phyloP scores from a whole-genome alignment of 2,329 filamentous ascomycete genomes.

The Cryphonectria parasitica region DNA sequence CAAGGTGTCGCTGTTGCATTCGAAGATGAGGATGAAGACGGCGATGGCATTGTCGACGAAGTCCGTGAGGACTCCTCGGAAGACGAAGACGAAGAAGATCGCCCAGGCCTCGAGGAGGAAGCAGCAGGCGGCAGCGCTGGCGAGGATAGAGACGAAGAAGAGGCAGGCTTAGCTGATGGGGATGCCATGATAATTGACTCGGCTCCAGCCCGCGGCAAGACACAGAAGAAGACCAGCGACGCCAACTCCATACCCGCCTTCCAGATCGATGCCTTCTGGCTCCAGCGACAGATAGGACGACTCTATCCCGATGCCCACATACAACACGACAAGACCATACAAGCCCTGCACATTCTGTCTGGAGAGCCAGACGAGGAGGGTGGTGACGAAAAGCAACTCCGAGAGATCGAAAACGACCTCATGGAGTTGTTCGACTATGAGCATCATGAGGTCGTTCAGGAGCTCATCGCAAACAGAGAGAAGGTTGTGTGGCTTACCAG shows the following conservation, averaged over 20 bases:
- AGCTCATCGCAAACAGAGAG: constrained; percentile 87
- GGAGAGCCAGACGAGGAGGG: constrained; percentile 71
- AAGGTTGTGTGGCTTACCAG: constrained; percentile 95
- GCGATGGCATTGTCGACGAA: constrained; percentile 77
- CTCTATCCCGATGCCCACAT: constrained; percentile 90
- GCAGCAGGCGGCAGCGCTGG: constrained; percentile 55
- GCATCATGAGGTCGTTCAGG: constrained; percentile 88
- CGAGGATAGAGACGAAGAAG: constrained; percentile 53
- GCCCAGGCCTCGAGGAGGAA: constrained; percentile 55
- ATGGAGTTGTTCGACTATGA: constrained; percentile 99
- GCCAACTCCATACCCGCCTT: constrained; percentile 74
- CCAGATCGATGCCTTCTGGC: constrained; percentile 96
- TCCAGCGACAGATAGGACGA: constrained; percentile 87
- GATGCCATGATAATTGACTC: constrained; percentile 87
- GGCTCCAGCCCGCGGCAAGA: constrained; percentile 53
- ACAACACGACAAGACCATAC: constrained; percentile 88
- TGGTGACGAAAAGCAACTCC: constrained; percentile 80
- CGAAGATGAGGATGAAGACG: constrained; percentile 86
- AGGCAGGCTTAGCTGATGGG: constrained; percentile 56
- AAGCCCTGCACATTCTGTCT: constrained; percentile 81
- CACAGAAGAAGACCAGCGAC: constrained; percentile 53
- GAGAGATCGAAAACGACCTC: constrained; percentile 96
- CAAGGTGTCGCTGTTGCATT: constrained; percentile 98
- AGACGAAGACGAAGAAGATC: constrained; percentile 66
- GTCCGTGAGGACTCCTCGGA: constrained; percentile 87